A percentile compares a stretch with the other conserved stretches of the same genome.
These are phyloP conservation scores for Fusarium sp. DNA, from an alignment of 2,329 filamentous ascomycete species.

Conservation along the genomic window DNA sequence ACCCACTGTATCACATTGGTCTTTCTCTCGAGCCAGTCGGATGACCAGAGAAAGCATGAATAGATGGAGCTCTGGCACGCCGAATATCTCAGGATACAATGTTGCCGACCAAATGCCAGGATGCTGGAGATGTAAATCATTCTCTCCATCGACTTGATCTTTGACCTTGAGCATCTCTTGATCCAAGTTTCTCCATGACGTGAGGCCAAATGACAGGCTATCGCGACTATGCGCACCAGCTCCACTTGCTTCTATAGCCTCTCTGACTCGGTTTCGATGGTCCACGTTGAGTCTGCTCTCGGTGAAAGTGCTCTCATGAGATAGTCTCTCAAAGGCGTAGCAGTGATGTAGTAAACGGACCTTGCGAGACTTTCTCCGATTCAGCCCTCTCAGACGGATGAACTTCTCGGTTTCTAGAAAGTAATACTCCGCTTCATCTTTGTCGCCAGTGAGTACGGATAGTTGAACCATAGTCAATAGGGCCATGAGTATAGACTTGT, in stretches of 20 bases:
- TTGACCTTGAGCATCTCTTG: slow-evolving; percentile 33
- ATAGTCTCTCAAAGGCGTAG: slow-evolving; percentile 27
- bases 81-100: slow-evolving; percentile 38
- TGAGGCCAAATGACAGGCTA: slow-evolving; percentile 25
- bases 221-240: slow-evolving; percentile 20
- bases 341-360: slow-evolving; percentile 34
- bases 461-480: slow-evolving; percentile 38
- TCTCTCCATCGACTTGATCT: slow-evolving; percentile 29
- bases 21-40: slow-evolving; percentile 26
- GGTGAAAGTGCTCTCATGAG: slow-evolving; percentile 30
- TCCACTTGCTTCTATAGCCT: slow-evolving; percentile 35
- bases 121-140: slow-evolving; percentile 32
- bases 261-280: slow-evolving; percentile 19
- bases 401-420: slow-evolving; percentile 40
- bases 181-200: slow-evolving; percentile 29
- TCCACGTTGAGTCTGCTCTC: slow-evolving; percentile 10
- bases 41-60: slow-evolving; percentile 37
- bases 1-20: background rate
- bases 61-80: slow-evolving; percentile 26
- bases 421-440: slow-evolving; percentile 33
- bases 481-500: slow-evolving; percentile 38
- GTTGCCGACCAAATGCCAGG: slow-evolving; percentile 38
- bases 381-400: slow-evolving; percentile 30
- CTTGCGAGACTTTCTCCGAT: slow-evolving; percentile 32
- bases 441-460: slow-evolving; percentile 20